phyloP scores from a whole-genome alignment of 495 filamentous ascomycete genomes.

The Penicillium chermesinum region DNA sequence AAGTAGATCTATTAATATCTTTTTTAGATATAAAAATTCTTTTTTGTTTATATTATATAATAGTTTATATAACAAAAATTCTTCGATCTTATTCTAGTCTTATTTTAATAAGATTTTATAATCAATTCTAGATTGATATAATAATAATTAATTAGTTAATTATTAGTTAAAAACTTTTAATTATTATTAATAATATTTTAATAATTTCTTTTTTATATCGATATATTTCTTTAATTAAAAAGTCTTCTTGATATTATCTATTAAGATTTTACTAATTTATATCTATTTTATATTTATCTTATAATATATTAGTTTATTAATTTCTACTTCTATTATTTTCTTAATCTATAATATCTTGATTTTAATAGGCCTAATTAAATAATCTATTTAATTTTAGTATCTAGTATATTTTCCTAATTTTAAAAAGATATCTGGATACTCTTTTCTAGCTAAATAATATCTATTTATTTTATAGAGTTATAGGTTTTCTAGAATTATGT shows the following conservation, averaged over 20 bases:
- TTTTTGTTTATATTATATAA: not conserved
- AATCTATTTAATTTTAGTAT: not conserved
- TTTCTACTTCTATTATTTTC: not conserved
- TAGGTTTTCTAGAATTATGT: not conserved
- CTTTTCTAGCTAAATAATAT: too few relatives aligned
- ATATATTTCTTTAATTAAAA: too few relatives aligned
- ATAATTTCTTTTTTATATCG: too few relatives aligned
- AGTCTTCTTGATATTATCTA: too few relatives aligned
- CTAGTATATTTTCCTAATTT: not conserved
- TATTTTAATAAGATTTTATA: too few relatives aligned
- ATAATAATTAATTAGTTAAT: too few relatives aligned
- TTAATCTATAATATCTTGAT: not conserved
- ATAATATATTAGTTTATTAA: not conserved
- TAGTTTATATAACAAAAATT: not conserved
- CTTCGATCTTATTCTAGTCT: too few relatives aligned
- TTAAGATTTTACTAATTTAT: not conserved
- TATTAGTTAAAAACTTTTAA: too few relatives aligned
- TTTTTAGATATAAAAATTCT: too few relatives aligned
- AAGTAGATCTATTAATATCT: too few relatives aligned
- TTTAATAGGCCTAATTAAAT: not conserved
- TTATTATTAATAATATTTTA: too few relatives aligned
- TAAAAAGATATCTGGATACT: not conserved
- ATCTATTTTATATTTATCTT: not conserved
- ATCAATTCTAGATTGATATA: too few relatives aligned
- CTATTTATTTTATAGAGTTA: not conserved